Evolutionary conservation across 2,329 filamentous ascomycete species (phyloP), one percentile per base, ranked within the genome.

Genomic region (Neonectria punicea): DNA sequence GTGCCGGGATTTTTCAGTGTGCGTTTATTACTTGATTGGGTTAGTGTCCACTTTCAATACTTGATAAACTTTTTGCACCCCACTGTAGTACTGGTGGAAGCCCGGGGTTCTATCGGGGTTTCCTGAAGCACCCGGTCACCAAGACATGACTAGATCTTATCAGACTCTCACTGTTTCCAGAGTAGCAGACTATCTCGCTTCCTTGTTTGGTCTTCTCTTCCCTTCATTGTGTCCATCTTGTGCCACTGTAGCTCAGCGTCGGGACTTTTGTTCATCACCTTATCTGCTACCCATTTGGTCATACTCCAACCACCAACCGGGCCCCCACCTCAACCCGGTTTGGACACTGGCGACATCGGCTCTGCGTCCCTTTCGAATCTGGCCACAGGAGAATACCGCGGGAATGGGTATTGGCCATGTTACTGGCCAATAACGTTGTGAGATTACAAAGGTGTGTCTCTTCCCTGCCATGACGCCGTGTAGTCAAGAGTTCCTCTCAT

Each of bases 251-350:
- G 28, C 28, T 34, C 11, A n/a, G 10, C 49, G 6, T 34, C 5
- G 49, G 49, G 30, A 51, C 49, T 51, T 51, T 51, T 51, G 49
- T 51, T 8, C 30, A 36, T n/a, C 49, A 51, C 30, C 49, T 51
- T 51, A 51, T 51, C 49, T 36, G 49, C 11, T 10, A 34, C 28
- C 47, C 6, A 34, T 20, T 51, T 51, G 30, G 30, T 51, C 28
- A 32, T 18, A 51, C 30, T 51, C 30, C 1, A n/a, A n/a, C 11
- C 30, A 34, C n/a, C 49, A 20, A 51, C 28, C 30, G n/a, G n/a
- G 28, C 49, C n/a, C 49, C 16, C 30, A 32, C 49, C 25, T 20
- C 11, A 8, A 6, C 22, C 22, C 14, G 18, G 14, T 10, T 16
- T 16, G 13, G 20, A 16, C 44, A 6, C 44, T 28, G 44, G 7